Conservation (phyloP, 139 green algal species). For the Tetradesmus obliquus region DNA sequence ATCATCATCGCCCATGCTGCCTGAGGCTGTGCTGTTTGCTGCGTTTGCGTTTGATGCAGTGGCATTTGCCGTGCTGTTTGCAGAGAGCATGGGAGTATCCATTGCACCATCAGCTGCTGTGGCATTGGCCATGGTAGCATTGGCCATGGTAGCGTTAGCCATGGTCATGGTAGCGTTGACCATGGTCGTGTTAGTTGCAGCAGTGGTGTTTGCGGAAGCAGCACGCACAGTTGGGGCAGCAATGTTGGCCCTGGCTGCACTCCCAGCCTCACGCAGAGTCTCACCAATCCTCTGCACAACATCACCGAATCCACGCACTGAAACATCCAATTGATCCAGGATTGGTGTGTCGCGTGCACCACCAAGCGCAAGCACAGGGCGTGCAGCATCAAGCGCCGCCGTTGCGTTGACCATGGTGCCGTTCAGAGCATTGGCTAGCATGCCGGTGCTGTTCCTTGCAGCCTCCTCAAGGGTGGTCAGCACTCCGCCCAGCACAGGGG, state of each 20-base stretch:
- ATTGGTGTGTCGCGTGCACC: neutral
- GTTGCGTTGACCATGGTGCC: neutral
- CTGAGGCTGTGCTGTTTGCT: neutral
- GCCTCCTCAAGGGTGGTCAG: neutral
- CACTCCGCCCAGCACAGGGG: neutral
- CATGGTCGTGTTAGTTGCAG: neutral
- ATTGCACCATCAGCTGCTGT: neutral
- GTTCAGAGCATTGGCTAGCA: neutral
- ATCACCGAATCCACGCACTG: neutral
- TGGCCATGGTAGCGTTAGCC: too few relatives aligned
- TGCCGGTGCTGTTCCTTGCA: neutral
- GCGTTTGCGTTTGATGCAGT: neutral
- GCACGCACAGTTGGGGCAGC: neutral
- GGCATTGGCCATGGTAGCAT: neutral
- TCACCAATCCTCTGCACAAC: neutral
- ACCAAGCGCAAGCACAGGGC: neutral
- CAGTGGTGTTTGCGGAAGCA: neutral
- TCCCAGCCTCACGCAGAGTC: neutral
- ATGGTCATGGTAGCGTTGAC: neutral
- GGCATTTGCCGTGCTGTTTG: neutral
- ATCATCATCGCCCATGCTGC: neutral
- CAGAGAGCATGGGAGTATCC: neutral
- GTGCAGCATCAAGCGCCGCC: neutral
- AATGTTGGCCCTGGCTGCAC: neutral
- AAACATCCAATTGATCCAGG: neutral